Conservation (phyloP, 257 asterid genomes). For the Rubia yunnanensis region DNA sequence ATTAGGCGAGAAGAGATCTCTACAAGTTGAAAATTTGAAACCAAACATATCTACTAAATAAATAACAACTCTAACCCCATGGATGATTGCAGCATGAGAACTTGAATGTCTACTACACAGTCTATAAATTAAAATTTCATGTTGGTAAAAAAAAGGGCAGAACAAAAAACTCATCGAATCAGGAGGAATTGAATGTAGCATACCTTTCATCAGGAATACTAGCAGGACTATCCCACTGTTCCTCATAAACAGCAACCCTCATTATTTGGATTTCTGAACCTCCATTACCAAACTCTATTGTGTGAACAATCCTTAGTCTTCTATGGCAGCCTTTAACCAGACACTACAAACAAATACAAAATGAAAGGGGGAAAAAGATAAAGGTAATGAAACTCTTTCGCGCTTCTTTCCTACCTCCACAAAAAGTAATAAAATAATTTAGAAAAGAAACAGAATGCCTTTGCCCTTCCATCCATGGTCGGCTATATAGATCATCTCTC, state of each 20-base stretch:
- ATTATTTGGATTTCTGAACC: slow-evolving; percentile 87
- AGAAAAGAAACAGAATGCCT: not conserved
- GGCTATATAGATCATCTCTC: not conserved
- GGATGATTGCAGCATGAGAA: not conserved
- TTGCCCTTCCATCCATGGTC: not conserved
- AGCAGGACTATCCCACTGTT: slow-evolving; percentile 88
- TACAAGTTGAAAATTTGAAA: not conserved
- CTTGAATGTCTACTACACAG: not conserved
- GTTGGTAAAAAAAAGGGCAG: too few relatives aligned
- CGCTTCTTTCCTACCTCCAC: not conserved
- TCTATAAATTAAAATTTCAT: not conserved
- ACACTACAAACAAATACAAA: slow-evolving; percentile 41
- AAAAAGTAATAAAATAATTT: not conserved
- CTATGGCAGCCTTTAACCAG: slow-evolving; percentile 97
- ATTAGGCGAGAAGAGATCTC: not conserved
- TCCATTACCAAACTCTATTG: slow-evolving; percentile 85
- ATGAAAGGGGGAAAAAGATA: slow-evolving; percentile 4
- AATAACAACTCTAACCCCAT: not conserved
- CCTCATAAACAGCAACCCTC: slow-evolving; percentile 96
- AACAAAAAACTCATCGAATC: not conserved
- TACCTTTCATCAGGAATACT: slow-evolving; percentile 73
- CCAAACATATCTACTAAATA: too few relatives aligned
- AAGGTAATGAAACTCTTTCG: not conserved
- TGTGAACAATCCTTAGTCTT: slow-evolving; percentile 88
- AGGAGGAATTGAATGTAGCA: not conserved